These are phyloP conservation scores for Phytophthora tentaculata DNA, from an alignment of 352 stramenopile genomes.

Conservation along the genomic window DNA sequence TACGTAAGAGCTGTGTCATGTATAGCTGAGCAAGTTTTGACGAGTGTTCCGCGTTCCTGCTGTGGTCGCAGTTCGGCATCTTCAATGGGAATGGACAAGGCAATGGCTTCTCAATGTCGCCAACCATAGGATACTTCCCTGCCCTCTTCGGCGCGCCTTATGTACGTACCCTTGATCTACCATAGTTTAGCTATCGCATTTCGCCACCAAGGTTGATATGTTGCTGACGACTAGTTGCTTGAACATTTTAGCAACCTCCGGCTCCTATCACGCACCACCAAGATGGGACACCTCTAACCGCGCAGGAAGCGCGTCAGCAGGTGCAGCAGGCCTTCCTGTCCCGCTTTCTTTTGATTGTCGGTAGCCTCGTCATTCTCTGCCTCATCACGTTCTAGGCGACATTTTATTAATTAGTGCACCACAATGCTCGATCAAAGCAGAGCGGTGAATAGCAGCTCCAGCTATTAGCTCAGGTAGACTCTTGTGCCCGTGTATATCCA, in stretches of 20 bases:
- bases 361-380: conserved; percentile 75
- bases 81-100: conserved; percentile 45
- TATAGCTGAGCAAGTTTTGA: background rate
- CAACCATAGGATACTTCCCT: conserved; percentile 85
- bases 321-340: conserved; percentile 79
- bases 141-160: conserved; percentile 78
- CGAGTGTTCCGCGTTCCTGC: background rate
- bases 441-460: background rate
- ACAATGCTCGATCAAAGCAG: background rate
- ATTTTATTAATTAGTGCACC: conserved; percentile 16
- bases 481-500: conserved; percentile 29
- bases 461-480: conserved; percentile 25
- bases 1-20: conserved; percentile 18
- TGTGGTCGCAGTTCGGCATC: conserved; percentile 39
- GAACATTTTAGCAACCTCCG: conserved; percentile 40
- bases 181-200: background rate
- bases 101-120: conserved; percentile 57
- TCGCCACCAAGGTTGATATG: background rate
- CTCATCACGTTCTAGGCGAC: conserved; percentile 63
- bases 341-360: conserved; percentile 71
- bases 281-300: conserved; percentile 53
- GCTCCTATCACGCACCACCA: conserved; percentile 43
- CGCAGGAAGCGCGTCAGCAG: conserved; percentile 64
- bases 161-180: conserved; percentile 28
- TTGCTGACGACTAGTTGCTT: background rate